A percentile compares a stretch with the other conserved stretches of the same genome.
These are phyloP conservation scores for Maudiozyma barnettii DNA, from an alignment of 805 yeast species.

Conservation along the genomic window DNA sequence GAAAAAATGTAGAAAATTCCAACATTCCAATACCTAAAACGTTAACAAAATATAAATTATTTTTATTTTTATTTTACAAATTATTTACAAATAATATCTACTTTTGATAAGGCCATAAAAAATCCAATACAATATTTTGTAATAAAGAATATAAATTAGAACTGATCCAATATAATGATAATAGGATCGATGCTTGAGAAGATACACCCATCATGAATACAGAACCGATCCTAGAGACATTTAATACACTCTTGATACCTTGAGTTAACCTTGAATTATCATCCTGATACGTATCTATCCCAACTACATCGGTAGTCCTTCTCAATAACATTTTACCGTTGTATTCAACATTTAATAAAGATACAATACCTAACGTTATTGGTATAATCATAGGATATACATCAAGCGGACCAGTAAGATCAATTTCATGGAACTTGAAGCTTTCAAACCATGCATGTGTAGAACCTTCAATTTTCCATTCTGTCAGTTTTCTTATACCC, in stretches of 20 bases:
- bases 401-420: constrained; percentile 52
- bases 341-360: constrained; percentile 77
- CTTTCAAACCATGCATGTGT: constrained; percentile 30
- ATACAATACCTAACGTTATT: constrained; percentile 54
- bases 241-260: constrained; percentile 42
- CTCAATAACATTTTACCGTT: constrained; percentile 48
- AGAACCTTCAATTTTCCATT: constrained; percentile 33
- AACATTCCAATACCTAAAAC: too few species aligned
- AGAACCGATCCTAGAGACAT: constrained; percentile 62
- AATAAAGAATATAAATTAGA: constrained; percentile 68
- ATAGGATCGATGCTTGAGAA: constrained; percentile 76
- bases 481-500: constrained; percentile 67
- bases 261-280: constrained; percentile 20
- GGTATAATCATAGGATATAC: constrained; percentile 66
- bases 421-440: constrained; percentile 31
- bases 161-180: constrained; percentile 83
- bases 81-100: not conserved
- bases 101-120: constrained; percentile 40
- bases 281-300: constrained; percentile 15
- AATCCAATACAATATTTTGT: constrained; percentile 68
- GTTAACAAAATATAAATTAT: too few species aligned
- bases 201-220: constrained; percentile 76
- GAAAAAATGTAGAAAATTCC: too few species aligned
- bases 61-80: not conserved
- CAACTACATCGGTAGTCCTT: constrained; percentile 9